Percentiles rank a stretch among this genome's conserved stretches.
These are phyloP conservation scores for Paecilomyces sp. DNA, from an alignment of 2,329 filamentous ascomycete species.

Conservation along the genomic window DNA sequence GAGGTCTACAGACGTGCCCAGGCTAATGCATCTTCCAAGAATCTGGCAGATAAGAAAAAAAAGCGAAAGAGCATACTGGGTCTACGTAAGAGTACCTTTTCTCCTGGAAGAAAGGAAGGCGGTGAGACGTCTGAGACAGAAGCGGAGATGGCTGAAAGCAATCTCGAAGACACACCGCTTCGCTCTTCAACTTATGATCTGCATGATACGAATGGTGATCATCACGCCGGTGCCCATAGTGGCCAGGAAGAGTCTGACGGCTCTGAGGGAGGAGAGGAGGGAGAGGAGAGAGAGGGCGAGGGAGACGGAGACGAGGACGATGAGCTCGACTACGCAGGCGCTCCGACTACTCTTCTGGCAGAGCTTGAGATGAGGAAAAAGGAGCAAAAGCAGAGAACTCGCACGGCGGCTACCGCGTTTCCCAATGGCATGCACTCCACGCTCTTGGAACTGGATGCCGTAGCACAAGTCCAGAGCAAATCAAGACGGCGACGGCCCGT, in stretches of 20 bases:
- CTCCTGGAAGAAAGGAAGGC: conserved; percentile 8
- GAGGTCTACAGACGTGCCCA: conserved; percentile 62
- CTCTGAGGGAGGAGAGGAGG: not conserved
- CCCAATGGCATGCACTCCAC: conserved; percentile 86
- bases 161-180: conserved; percentile 13
- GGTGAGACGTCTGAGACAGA: conserved; percentile 5
- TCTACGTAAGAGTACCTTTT: conserved; percentile 11
- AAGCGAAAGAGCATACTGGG: conserved; percentile 22
- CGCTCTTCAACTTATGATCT: conserved; percentile 6
- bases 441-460: conserved; percentile 80
- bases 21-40: conserved; percentile 18
- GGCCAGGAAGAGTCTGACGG: conserved; percentile 11
- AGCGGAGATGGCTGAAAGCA: conserved; percentile 12
- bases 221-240: conserved; percentile 10
- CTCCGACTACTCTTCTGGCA: conserved; percentile 83
- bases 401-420: conserved; percentile 55
- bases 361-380: conserved; percentile 88
- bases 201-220: conserved; percentile 6
- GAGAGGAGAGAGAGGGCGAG: conserved; percentile 22
- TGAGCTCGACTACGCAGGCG: conserved; percentile 51
- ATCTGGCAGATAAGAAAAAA: conserved; percentile 18
- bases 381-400: conserved; percentile 73
- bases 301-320: conserved; percentile 41
- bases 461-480: conserved; percentile 75
- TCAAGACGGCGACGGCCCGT: conserved; percentile 64